These are phyloP conservation scores for Fusarium metavorans DNA, from an alignment of 2,329 filamentous ascomycete species.

Conservation along the genomic window DNA sequence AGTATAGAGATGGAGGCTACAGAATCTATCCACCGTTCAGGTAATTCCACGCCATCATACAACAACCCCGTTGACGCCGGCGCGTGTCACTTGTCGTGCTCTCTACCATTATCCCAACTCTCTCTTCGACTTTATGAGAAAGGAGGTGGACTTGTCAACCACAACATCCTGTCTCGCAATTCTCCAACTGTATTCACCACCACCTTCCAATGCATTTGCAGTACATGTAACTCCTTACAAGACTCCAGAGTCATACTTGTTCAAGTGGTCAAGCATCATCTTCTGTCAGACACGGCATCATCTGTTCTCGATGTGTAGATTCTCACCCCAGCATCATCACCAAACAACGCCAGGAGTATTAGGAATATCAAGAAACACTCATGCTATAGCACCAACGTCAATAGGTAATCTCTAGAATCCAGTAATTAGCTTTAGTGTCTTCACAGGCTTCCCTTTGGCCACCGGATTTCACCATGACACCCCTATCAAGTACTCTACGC, in stretches of 20 bases:
- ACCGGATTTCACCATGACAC: background rate
- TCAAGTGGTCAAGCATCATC: background rate
- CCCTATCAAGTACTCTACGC: constrained; percentile 16
- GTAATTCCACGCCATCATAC: too few species aligned
- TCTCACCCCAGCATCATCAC: background rate
- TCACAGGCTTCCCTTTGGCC: background rate
- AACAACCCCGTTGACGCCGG: too few species aligned
- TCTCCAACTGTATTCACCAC: background rate
- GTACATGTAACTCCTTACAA: background rate
- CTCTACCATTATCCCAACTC: background rate
- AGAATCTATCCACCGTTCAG: background rate
- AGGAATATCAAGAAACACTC: background rate
- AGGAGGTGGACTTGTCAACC: background rate
- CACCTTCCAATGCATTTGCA: background rate
- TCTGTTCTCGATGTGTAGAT: background rate
- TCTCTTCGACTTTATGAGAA: background rate
- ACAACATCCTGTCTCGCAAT: background rate
- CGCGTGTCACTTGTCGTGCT: too few species aligned
- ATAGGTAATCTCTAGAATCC: background rate
- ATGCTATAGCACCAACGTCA: background rate
- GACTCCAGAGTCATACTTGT: background rate
- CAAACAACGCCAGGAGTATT: background rate
- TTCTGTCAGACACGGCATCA: background rate
- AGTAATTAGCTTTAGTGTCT: background rate
- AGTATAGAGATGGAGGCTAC: background rate